Percentiles rank a stretch among this genome's conserved stretches.
phyloP scores from a whole-genome alignment of 2,329 filamentous ascomycete species.

The Curvularia spicifera region DNA sequence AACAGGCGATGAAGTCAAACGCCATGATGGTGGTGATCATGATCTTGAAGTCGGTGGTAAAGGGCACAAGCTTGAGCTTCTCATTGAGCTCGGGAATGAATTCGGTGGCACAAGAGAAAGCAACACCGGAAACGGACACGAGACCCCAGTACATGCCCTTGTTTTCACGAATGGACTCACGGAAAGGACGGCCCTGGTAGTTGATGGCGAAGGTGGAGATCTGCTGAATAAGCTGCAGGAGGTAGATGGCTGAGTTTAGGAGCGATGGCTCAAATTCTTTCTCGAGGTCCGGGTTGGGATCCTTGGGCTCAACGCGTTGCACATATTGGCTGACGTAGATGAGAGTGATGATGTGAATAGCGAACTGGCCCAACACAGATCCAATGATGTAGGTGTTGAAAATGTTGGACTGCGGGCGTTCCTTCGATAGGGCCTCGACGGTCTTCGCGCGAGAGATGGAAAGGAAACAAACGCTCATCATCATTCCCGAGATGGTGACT shows the following conservation, averaged over 20 bases:
- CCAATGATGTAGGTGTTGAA: conserved; percentile 99
- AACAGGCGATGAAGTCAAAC: conserved; percentile 86
- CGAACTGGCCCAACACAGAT: conserved; percentile 95
- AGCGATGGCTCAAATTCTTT: conserved; percentile 92
- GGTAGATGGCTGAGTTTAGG: conserved; percentile 95
- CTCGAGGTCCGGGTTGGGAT: conserved; percentile 80
- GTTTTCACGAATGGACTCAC: conserved; percentile 94
- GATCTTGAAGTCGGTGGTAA: conserved; percentile 84
- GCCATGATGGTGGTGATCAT: conserved; percentile 87
- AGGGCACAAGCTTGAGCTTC: conserved; percentile 89
- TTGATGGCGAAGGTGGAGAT: conserved; percentile 99
- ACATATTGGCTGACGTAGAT: conserved; percentile 94
- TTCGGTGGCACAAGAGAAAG: conserved; percentile 93
- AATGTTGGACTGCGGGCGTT: conserved; percentile 96
- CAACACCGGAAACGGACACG: conserved; percentile 84
- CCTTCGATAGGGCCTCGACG: conserved; percentile 93
- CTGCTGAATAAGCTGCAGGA: conserved; percentile 97
- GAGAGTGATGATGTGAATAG: conserved; percentile 89
- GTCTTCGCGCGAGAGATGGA: conserved; percentile 97
- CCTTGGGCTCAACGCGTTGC: conserved; percentile 76
- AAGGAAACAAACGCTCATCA: conserved; percentile 99
- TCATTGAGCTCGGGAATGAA: conserved; percentile 95
- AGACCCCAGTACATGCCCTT: conserved; percentile 98
- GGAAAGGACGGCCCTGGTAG: conserved; percentile 98
- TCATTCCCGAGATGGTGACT: conserved; percentile 98